Evolutionary conservation across 1,284 basidiomycete genomes (phyloP), one percentile per base, ranked within the genome.

Genomic region (Tausonia pullulans): DNA sequence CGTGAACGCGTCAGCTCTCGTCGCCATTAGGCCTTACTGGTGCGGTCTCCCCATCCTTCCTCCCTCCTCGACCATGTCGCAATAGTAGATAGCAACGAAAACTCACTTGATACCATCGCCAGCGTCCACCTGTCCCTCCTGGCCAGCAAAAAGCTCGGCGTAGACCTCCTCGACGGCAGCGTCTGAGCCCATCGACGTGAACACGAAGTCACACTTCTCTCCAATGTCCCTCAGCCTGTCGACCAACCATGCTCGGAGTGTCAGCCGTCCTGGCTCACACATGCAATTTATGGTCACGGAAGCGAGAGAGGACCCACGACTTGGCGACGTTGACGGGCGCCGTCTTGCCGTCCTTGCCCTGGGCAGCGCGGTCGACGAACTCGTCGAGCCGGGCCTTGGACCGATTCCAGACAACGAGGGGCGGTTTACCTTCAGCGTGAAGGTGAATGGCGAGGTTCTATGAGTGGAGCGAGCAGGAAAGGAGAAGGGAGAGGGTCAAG

Each of bases 111-210:
- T 7, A 16, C 16, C n/a, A 11, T 27, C n/a, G 54, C 7, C 5
- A 5, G 54, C 40, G 3, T 9, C 40, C 39, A 44, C 54, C 9
- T 4, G 44, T 27, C 62, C 63, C 58, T 66, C 65, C 3, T 69
- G 69, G 1, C 65, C 69, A n/a, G 63, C 62, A 46, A 70, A 71
- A 13, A 72, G 54, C 44, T 70, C 64, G 11, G 43, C 49, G 52
- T 62, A 66, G 53, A 66, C 56, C 16, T 58, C 56, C 73, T 83
- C 82, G 8, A 90, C 87, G 8, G 83, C 87, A 7, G 81, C 81
- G 70, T 96, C 92, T 69, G 82, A 83, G 13, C 83, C 81, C 43
- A 95, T 80, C 67, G 82, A 86, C 53, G 88, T 88, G 72, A 95
- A 78, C 71, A 95, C 82, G 69, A 95, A 77, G 75, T 95, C 89